Evolutionary conservation across 1,284 basidiomycete species (phyloP).

Genomic region (Gomphus bonarii): DNA sequence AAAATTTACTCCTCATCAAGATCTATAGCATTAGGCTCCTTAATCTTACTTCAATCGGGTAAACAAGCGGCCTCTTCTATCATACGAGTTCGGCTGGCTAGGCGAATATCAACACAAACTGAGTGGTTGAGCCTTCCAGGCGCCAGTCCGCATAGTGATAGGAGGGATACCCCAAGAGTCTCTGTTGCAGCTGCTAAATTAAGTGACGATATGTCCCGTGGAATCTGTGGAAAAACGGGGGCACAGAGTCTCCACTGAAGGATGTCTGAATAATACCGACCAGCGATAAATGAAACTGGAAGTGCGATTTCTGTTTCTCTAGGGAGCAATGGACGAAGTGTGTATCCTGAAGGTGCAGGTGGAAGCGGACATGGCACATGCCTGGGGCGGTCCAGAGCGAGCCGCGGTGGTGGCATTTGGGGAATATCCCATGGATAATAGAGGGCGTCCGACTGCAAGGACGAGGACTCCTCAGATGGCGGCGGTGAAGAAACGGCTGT

Average conservation of each 20-base stretch:
- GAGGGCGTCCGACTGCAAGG: background rate
- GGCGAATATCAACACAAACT: background rate
- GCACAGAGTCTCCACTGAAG: background rate
- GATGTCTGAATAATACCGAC: constrained; percentile 56
- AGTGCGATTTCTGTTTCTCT: constrained; percentile 52
- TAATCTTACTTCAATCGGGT: background rate
- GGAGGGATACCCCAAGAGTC: background rate
- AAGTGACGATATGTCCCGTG: background rate
- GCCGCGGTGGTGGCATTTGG: background rate
- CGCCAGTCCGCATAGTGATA: background rate
- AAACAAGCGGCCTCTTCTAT: background rate
- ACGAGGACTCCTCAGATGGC: background rate
- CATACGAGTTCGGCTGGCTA: constrained; percentile 1
- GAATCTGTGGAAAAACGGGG: background rate
- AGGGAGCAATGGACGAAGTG: constrained; percentile 53
- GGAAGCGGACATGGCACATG: constrained; percentile 23
- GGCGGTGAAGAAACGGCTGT: background rate
- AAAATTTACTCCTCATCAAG: background rate
- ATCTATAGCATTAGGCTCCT: background rate
- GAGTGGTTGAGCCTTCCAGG: constrained; percentile 3
- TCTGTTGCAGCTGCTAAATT: background rate
- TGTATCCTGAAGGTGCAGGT: constrained; percentile 46
- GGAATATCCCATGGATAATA: background rate
- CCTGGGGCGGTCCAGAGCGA: background rate
- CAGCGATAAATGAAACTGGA: constrained; percentile 54